Base-by-base conservation (phyloP, 2,329 filamentous ascomycete genomes). In the Pestalotiopsis sp. region DNA sequence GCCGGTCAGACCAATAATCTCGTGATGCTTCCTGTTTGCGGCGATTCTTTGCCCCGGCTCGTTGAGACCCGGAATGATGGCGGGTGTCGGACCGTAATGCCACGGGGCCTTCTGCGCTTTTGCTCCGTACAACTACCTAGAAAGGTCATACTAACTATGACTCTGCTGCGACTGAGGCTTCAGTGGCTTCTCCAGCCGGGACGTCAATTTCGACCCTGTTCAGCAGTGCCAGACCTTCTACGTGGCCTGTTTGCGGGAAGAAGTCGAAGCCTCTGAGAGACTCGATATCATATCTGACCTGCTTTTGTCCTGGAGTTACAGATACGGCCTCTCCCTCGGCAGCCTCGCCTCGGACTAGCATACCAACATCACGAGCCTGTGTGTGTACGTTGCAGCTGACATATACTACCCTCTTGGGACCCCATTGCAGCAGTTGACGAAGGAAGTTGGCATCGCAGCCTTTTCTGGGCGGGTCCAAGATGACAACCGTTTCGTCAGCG, bases 331-430 rank as follows among this genome's bases (percentile, higher is more conserved):
- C 81, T 77, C 20, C 80, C 75, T 17, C 79, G 76, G 62, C 75
- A 17, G 79, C 79, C 75, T 88, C 81, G 0, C 95, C 94, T 45
- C 91, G 87, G 1, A 98, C 94, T 75, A 99, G 81, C 70, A 95
- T 89, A 0, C 95, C 96, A 0, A 99, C 91, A 80, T 99, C 96
- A 66, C 96, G 85, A 14, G 96, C 96, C 86, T 98, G 96, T 9
- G 95, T 98, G 78, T 99, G 96, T 72, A 99, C 96, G 76, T 99
- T 99, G 76, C 96, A 99, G 77, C 93, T 97, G 55, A 99, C 95
- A 79, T 99, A 99, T 4, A 97, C 90, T 12, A 99, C 89, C 69
- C 96, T 86, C 71, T 86, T 86, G 0, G 96, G 95, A 0, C 87
- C 92, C 75, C 93, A 98, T 5, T 83, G 81, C 66, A 98, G 82